A percentile compares a stretch with the other conserved stretches of the same genome.
These are phyloP conservation scores for Fusarium subtropicale DNA, from an alignment of 2,329 filamentous ascomycete species.

Conservation along the genomic window DNA sequence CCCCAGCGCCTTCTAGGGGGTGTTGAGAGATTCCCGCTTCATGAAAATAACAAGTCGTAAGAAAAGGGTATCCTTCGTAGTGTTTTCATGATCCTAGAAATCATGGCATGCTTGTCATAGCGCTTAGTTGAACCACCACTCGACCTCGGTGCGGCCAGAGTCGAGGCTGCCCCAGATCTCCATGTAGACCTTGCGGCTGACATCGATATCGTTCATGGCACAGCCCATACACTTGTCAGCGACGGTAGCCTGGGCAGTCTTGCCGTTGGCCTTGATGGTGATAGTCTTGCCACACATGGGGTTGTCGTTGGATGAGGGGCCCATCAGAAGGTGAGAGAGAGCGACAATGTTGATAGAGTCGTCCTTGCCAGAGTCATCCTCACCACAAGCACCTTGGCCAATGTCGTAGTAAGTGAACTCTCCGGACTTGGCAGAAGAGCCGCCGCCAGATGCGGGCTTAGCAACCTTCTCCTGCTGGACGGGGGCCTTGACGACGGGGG, in stretches of 20 bases:
- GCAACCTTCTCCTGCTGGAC: conserved; percentile 34
- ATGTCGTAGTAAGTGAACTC: conserved; percentile 81
- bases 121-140: conserved; percentile 61
- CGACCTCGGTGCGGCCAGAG: conserved; percentile 56
- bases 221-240: conserved; percentile 84
- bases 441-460: conserved; percentile 30
- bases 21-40: conserved; percentile 40
- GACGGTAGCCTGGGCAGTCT: conserved; percentile 68
- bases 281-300: conserved; percentile 77
- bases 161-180: conserved; percentile 62
- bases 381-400: conserved; percentile 75
- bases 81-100: conserved; percentile 26
- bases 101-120: conserved; percentile 8
- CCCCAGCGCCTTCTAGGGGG: conserved; percentile 36
- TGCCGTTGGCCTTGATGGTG: conserved; percentile 70
- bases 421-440: conserved; percentile 58
- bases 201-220: conserved; percentile 65
- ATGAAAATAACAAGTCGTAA: conserved; percentile 43
- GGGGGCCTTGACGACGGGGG: conserved; percentile 15
- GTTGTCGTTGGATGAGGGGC: conserved; percentile 72
- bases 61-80: conserved; percentile 29
- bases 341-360: conserved; percentile 72
- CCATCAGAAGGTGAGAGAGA: conserved; percentile 74
- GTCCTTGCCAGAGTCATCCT: conserved; percentile 68
- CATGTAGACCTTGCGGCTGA: conserved; percentile 67